Evolutionary conservation across 768 basidiomycete genomes (phyloP), one percentile per base, ranked within the genome.

Genomic region (Phanerodontia chrysosporium): DNA sequence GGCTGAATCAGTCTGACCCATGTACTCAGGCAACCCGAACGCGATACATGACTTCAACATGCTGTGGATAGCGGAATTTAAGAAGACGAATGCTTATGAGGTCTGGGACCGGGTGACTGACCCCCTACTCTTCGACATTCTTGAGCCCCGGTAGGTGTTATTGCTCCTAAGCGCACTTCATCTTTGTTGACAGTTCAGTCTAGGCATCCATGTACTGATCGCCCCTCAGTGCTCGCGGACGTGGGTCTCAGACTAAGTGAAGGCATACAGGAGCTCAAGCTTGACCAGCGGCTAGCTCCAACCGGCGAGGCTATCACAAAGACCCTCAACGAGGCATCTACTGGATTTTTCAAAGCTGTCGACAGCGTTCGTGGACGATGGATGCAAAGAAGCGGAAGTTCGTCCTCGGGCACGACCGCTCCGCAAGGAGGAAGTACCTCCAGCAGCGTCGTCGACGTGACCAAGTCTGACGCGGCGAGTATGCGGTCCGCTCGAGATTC

Each of bases 171-270:
- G 12, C 21, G 12, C 42, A n/a, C 55, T 2, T 45, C 48, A 24
- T 7, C 32, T 30, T 58, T 58, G 59, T 39, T 54, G 1, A 36
- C 21, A 30, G 12, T 27, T 57, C 24, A 28, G n/a, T 44, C 9
- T 58, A 95, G 95, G 51, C 96, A 98, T 72, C 96, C 96, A 39
- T 97, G 95, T 71, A 91, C 87, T 59, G 92, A 92, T 64, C 92
- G 91, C 68, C 89, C 91, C 0, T 90, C 90, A 14, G 85, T 92
- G 0, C 89, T 98, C 3, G 81, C 93, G 4, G 97, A 99, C 66
- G 87, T 99, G 35, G 90, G 95, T 9, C 79, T 98, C 3, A 87
- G 95, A 10, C 81, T 99, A 25, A 85, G 89, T 58, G 95, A 98
- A 74, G 95, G 95, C 2, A 83, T 98, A 18, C 94, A 97, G 69